A percentile compares a stretch with the other conserved stretches of the same genome.
phyloP scores from a whole-genome alignment of 208 protist genomes.

The Tritrichomonas musculus region DNA sequence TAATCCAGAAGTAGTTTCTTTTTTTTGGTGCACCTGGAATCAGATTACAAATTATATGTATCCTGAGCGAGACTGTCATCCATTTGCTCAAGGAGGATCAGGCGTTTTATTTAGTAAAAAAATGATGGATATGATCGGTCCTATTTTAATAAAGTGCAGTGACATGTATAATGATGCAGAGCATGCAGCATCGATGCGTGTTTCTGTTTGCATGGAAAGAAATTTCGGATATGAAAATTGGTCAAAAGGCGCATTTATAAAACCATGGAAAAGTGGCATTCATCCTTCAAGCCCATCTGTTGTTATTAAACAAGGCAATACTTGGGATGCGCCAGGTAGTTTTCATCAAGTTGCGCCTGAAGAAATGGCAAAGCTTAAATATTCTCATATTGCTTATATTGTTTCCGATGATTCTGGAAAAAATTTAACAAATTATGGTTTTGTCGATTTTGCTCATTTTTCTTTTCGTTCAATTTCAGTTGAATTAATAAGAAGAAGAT shows the following conservation, averaged over 20 bases:
- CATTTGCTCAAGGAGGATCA: background rate
- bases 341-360: background rate
- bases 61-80: background rate
- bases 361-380: background rate
- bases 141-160: background rate
- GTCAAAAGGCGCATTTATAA: background rate
- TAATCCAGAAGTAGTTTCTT: background rate
- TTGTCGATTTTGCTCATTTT: background rate
- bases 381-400: background rate
- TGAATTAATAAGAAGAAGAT: background rate
- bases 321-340: background rate
- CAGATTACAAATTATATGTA: background rate
- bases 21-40: background rate
- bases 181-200: constrained; percentile 1
- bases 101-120: background rate
- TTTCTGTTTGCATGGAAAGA: background rate
- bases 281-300: background rate
- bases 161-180: background rate
- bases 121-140: constrained; percentile 6
- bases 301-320: background rate
- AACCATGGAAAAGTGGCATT: background rate
- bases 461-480: background rate
- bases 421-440: too few species aligned
- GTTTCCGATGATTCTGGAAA: too few species aligned
- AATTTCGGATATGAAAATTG: background rate